Base-by-base conservation (phyloP, 2,329 filamentous ascomycete species). In the Phyllosticta capitalensis region DNA sequence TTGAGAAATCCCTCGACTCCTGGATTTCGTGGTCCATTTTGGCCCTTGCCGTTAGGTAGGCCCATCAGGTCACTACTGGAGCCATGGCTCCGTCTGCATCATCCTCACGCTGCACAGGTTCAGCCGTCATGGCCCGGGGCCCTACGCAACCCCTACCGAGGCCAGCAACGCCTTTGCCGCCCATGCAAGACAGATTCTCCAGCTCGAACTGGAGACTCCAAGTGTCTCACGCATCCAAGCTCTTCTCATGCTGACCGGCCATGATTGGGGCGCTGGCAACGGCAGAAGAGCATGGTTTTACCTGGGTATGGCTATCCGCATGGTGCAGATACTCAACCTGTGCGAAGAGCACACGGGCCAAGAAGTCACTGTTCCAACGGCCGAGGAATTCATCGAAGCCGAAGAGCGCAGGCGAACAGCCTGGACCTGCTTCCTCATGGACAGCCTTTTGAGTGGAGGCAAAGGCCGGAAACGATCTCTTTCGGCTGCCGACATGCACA, bases 181-280 rank as follows among this genome's bases (percentile, higher is more conserved):
- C 57, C 71, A 74, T 61, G 72, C 72, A 33, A 68, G 72, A 58
- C 70, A 73, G 63, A 70, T 74, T 33, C 67, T 75, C n/a, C 71
- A 74, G 61, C 68, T 65, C 38, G 70, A 72, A 62, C 68, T 75
- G 62, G 72, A 74, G 63, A 71, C 69, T 20, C 72, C 72, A 19
- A 71, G 67, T 61, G 68, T 74, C 58, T 70, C 68, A 62, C 69
- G 71, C 58, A 72, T 75, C 14, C 72, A 75, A 61, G 71, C 71
- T 14, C 65, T 75, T 54, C 64, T 77, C 55, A 73, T 78, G 68
- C 61, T 78, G 21, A 76, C 76, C 0, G 74, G 74, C n/a, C 74
- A 77, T 57, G 74, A 76, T 59, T 78, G 76, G 73, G 73, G 69
- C 60, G 78, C 75, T 58, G 77, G 74, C 61, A 75, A 75, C 48